phyloP scores from a whole-genome alignment of 2,329 filamentous ascomycete species.

The Exophiala mesophila region DNA sequence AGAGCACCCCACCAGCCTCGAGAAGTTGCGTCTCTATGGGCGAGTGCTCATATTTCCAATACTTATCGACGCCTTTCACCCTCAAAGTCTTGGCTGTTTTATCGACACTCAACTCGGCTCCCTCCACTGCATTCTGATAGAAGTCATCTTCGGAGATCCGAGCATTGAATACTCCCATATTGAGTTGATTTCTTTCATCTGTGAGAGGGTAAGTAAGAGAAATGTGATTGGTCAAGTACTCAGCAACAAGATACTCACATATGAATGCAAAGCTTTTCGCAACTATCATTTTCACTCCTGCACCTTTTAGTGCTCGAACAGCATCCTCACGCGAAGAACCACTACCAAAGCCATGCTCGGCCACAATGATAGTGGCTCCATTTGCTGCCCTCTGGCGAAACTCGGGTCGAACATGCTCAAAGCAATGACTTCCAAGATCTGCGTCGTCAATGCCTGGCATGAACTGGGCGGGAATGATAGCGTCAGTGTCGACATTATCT shows the following conservation, averaged over 20 bases:
- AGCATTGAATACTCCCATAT: constrained; percentile 1
- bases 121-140: not conserved
- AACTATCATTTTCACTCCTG: constrained; percentile 40
- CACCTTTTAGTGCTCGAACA: constrained; percentile 35
- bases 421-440: constrained; percentile 36
- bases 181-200: constrained; percentile 3
- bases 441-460: constrained; percentile 45
- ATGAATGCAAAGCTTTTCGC: constrained; percentile 45
- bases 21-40: not conserved
- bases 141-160: not conserved
- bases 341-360: constrained; percentile 42
- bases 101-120: not conserved
- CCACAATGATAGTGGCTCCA: constrained; percentile 29
- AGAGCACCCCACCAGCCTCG: not conserved
- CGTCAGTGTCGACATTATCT: constrained; percentile 1
- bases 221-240: not conserved
- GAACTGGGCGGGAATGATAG: constrained; percentile 40
- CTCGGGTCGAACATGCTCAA: constrained; percentile 37
- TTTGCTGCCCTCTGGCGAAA: constrained; percentile 33
- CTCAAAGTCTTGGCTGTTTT: not conserved
- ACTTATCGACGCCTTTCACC: not conserved
- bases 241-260: constrained; percentile 25
- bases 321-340: constrained; percentile 44
- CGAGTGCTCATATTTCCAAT: not conserved
- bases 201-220: not conserved